These are phyloP conservation scores for Saposhnikovia divaricata DNA, from an alignment of 129 eudicot species.

Conservation along the genomic window DNA sequence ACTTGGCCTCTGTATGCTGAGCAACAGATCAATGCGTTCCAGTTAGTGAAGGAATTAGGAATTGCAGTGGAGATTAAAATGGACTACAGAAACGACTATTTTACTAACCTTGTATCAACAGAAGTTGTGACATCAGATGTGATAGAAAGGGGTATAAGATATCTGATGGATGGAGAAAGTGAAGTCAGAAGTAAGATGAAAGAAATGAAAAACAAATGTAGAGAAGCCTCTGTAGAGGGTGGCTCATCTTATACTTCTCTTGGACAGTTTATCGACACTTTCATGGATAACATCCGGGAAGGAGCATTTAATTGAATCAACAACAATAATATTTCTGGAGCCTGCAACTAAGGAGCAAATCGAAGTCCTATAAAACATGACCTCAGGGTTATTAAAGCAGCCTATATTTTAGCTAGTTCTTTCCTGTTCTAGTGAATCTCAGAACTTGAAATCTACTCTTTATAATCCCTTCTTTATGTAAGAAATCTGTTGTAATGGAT, in stretches of 20 bases:
- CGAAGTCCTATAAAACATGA: background rate
- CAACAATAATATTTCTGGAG: background rate
- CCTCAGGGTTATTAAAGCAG: background rate
- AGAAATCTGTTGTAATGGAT: background rate
- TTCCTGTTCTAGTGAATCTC: background rate
- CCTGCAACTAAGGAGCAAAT: background rate
- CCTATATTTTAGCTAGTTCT: background rate
- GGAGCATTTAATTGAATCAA: background rate
- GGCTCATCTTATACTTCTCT: background rate
- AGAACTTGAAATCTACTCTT: background rate
- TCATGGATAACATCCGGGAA: background rate
- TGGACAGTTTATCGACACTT: background rate
- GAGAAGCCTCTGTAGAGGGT: background rate
- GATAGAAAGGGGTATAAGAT: background rate
- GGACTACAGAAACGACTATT: conserved; percentile 17
- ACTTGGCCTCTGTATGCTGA: conserved; percentile 38
- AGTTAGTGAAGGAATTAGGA: conserved; percentile 26
- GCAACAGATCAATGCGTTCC: conserved; percentile 34
- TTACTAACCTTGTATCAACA: background rate
- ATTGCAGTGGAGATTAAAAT: conserved; percentile 31
- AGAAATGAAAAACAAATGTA: background rate
- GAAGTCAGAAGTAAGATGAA: background rate
- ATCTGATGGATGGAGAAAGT: conserved; percentile 1
- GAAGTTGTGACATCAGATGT: background rate
- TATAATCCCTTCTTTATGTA: background rate